phyloP scores from a whole-genome alignment of 78 protist species.

The slime mould (Dictyostelium discoideum) region dicty_2.7 NC_007088.5:2722001-2722500 shows the following conservation, averaged over 20 bases:
- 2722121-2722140: conserved; percentile 16
- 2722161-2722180: neutral
- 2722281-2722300: conserved; percentile 82
- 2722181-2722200: neutral
- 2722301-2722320: conserved; percentile 70
- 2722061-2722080: neutral
- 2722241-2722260: neutral
- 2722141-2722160: neutral
- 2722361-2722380: conserved; percentile 79
- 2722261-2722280: conserved; percentile 71
- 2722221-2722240: neutral
- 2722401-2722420: conserved; percentile 92
- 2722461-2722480: conserved; percentile 88
- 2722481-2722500: conserved; percentile 55
- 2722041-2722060: neutral
- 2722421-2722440: conserved; percentile 80
- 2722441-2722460: conserved; percentile 58
- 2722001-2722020: no score
- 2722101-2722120: neutral
- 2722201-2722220: neutral
- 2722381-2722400: conserved; percentile 88
- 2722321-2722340: conserved; percentile 88
- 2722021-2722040: no score
- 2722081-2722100: neutral
- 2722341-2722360: conserved; percentile 31